Conservation (phyloP, 208 protist genomes). For the Zelonia costaricensis region DNA sequence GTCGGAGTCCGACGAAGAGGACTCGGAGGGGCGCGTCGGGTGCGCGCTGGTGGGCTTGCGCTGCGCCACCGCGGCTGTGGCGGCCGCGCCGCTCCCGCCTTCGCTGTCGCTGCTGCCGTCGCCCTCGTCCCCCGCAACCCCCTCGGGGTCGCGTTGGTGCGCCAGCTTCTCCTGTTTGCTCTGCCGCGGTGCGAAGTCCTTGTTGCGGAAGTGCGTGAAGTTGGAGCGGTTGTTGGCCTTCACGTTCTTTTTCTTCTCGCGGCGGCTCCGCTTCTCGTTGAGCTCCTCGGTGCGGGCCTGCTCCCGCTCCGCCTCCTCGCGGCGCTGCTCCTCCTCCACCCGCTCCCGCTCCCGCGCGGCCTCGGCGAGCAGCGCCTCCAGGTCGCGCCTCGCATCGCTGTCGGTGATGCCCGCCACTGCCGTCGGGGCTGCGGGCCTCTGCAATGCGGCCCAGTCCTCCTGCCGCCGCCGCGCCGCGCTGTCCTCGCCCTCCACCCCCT, state of each 20-base stretch:
- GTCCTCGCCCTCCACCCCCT: neutral
- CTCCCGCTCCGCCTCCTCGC: conserved; percentile 22
- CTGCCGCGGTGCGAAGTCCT: conserved; percentile 68
- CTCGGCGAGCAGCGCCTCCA: conserved; percentile 47
- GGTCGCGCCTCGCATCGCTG: conserved; percentile 35
- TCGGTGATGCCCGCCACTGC: conserved; percentile 6
- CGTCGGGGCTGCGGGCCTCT: conserved; percentile 19
- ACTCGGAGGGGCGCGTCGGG: neutral
- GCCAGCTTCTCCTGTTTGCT: conserved; percentile 13
- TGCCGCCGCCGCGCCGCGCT: conserved; percentile 7
- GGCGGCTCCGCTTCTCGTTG: conserved; percentile 28
- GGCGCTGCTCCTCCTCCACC: conserved; percentile 35
- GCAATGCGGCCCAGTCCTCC: conserved; percentile 2
- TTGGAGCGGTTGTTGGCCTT: conserved; percentile 89
- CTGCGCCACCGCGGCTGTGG: neutral
- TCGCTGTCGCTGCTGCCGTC: neutral
- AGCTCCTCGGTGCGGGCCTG: conserved; percentile 29
- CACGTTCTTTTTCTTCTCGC: conserved; percentile 84
- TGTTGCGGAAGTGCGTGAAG: conserved; percentile 89
- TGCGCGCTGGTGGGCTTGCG: too few species aligned
- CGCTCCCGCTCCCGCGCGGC: conserved; percentile 39
- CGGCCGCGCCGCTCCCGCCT: neutral
- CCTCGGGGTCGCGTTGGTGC: conserved; percentile 9
- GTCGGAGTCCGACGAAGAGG: conserved; percentile 2
- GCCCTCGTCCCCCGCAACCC: neutral